Conservation (phyloP, 331 rosid species). For the Quercus tomentella region DNA sequence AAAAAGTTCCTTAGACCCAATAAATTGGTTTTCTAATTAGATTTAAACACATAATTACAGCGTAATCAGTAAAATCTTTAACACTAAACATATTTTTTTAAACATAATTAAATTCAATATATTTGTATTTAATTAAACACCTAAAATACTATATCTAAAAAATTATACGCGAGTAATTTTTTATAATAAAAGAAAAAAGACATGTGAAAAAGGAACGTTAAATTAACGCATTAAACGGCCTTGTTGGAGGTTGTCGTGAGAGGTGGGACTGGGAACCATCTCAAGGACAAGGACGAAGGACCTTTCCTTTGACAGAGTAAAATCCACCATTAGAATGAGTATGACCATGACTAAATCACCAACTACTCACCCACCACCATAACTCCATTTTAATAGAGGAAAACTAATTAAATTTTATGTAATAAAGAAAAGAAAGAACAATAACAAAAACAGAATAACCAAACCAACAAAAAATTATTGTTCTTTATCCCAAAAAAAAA, state of each 20-base stretch:
- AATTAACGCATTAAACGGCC: constrained; percentile 36
- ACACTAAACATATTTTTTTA: too few species aligned
- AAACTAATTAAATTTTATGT: too few species aligned
- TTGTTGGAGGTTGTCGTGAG: constrained; percentile 20
- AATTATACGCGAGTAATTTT: not conserved
- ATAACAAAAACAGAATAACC: too few species aligned
- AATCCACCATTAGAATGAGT: constrained; percentile 1
- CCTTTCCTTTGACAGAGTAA: constrained; percentile 31
- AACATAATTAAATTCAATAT: too few species aligned
- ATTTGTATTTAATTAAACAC: too few species aligned
- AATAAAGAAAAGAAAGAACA: too few species aligned
- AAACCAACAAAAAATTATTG: too few species aligned
- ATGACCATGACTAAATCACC: not conserved
- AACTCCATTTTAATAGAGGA: too few species aligned
- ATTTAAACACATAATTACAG: too few species aligned
- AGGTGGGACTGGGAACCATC: constrained; percentile 13
- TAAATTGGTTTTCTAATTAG: too few species aligned
- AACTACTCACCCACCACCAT: not conserved
- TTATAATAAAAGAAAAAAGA: not conserved
- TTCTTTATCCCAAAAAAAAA: too few species aligned
- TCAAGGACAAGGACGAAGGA: not conserved
- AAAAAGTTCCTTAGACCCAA: not conserved
- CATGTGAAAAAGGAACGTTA: not conserved
- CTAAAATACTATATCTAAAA: too few species aligned
- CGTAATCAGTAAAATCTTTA: rapidly evolving